These are phyloP conservation scores for Psilocybe mexicana DNA, from an alignment of 1,284 basidiomycete genomes.

Conservation along the genomic window DNA sequence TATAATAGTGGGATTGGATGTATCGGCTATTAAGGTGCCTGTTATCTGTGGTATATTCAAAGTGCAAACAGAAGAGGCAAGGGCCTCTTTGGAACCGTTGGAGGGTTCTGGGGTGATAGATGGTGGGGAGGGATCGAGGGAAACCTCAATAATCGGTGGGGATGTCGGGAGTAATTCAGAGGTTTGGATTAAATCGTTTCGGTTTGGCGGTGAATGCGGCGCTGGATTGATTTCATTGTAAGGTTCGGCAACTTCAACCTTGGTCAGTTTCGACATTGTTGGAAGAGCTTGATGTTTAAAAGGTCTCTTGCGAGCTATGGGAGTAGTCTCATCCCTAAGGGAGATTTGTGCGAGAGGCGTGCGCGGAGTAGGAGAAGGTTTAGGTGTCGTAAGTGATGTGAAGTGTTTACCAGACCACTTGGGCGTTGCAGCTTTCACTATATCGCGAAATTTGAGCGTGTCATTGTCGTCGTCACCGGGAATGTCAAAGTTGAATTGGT, in stretches of 20 bases:
- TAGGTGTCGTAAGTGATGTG: constrained; percentile 23
- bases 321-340: constrained; percentile 32
- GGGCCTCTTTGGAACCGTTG: constrained; percentile 13
- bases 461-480: constrained; percentile 35
- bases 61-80: constrained; percentile 25
- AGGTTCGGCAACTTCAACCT: constrained; percentile 10
- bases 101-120: neutral
- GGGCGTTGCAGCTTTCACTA: constrained; percentile 34
- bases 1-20: constrained; percentile 25
- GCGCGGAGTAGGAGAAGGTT: constrained; percentile 27
- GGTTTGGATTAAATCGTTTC: neutral
- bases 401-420: constrained; percentile 24
- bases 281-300: constrained; percentile 24
- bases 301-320: constrained; percentile 32
- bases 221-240: neutral
- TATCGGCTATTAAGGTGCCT: constrained; percentile 28
- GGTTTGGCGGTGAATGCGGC: neutral
- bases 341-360: constrained; percentile 38
- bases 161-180: neutral
- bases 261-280: constrained; percentile 20
- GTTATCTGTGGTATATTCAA: constrained; percentile 25
- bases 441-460: constrained; percentile 32
- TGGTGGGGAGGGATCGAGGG: neutral
- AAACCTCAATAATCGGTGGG: constrained; percentile 13
- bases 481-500: constrained; percentile 25